These are phyloP conservation scores for Kodamaea laetipori DNA, from an alignment of 805 yeast genomes.

Conservation along the genomic window DNA sequence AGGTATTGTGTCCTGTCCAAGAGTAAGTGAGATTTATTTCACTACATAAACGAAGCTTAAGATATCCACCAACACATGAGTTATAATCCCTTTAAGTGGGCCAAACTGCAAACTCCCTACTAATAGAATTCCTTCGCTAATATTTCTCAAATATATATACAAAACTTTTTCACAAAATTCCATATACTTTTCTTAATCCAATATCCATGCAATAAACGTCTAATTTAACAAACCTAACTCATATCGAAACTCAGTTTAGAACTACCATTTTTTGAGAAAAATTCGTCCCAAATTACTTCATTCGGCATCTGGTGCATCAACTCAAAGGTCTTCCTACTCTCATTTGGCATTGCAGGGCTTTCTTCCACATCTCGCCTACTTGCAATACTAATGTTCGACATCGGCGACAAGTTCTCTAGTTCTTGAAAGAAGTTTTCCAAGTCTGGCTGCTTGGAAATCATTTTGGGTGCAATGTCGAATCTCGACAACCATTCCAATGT, in stretches of 20 bases:
- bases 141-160: too few relatives aligned
- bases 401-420: slow-evolving; percentile 36
- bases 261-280: slow-evolving; percentile 37
- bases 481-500: slow-evolving; percentile 39
- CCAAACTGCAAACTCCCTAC: too few relatives aligned
- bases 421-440: slow-evolving; percentile 53
- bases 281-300: slow-evolving; percentile 71
- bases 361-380: slow-evolving; percentile 5
- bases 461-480: slow-evolving; percentile 13
- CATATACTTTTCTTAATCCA: too few relatives aligned
- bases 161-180: too few relatives aligned
- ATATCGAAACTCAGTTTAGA: slow-evolving; percentile 3
- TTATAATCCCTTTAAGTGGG: too few relatives aligned
- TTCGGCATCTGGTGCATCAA: slow-evolving; percentile 63
- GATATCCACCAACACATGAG: too few relatives aligned
- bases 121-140: too few relatives aligned
- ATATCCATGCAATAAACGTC: too few relatives aligned
- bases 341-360: slow-evolving; percentile 26
- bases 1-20: too few relatives aligned
- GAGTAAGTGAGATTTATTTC: too few relatives aligned
- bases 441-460: slow-evolving; percentile 12
- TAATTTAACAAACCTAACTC: background rate
- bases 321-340: slow-evolving; percentile 59
- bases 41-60: too few relatives aligned
- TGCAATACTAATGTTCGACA: slow-evolving; percentile 11